Evolutionary conservation across 257 asterid species (phyloP).

Genomic region (Solanum stenotomum): DNA sequence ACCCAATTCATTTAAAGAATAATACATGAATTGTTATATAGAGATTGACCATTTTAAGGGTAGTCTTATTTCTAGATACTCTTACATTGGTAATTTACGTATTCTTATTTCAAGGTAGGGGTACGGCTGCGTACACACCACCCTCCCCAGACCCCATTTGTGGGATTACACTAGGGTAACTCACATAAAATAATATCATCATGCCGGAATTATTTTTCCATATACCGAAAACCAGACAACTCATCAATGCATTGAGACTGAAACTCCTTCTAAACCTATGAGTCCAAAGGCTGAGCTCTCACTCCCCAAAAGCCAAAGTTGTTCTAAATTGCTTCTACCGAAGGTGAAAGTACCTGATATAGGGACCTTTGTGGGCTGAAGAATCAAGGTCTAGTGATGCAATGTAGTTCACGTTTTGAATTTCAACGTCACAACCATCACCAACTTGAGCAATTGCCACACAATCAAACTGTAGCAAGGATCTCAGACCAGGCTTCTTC

Average conservation of each 20-base stretch:
- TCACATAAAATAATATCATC: not conserved
- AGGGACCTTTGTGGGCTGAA: conserved; percentile 48
- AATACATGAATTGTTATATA: not conserved
- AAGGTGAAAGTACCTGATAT: conserved; percentile 44
- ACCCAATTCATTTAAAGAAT: not conserved
- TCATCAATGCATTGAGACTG: not conserved
- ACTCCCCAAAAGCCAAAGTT: not conserved
- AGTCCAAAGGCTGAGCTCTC: not conserved
- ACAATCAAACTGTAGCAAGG: conserved; percentile 81
- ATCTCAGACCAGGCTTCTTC: conserved; percentile 69
- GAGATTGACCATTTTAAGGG: not conserved
- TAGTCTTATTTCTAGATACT: not conserved
- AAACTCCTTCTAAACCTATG: not conserved
- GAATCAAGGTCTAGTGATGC: conserved; percentile 25
- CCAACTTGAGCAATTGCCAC: conserved; percentile 35
- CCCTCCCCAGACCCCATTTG: not conserved
- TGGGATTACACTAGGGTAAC: not conserved
- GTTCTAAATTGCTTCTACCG: not conserved
- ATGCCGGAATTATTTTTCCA: not conserved
- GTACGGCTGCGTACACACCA: not conserved
- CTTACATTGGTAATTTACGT: not conserved
- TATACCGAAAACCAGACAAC: not conserved
- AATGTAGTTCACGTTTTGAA: conserved; percentile 48
- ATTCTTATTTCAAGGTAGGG: not conserved
- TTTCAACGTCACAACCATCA: conserved; percentile 26